Conservation (phyloP, 495 filamentous ascomycete species). For the Penicillium verhagenii region DNA sequence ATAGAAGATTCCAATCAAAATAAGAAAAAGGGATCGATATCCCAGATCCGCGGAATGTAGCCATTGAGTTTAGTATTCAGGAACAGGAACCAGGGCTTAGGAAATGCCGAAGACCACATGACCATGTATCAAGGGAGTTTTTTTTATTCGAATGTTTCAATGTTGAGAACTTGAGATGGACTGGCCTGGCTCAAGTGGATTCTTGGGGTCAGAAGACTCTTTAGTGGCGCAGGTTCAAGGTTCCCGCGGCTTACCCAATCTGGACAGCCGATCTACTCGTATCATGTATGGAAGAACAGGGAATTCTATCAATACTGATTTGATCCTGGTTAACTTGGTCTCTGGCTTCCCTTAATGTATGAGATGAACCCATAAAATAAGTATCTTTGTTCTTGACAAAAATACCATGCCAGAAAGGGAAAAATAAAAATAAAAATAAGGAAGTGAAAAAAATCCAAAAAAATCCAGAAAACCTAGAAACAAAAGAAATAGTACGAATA, state of each 20-base stretch:
- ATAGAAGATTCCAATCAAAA: background rate
- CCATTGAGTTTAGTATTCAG: slow-evolving; percentile 5
- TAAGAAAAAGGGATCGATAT: background rate
- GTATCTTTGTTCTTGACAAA: too few relatives aligned
- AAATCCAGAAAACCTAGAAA: background rate
- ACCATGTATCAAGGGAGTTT: background rate
- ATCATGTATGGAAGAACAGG: too few relatives aligned
- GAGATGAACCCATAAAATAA: too few relatives aligned
- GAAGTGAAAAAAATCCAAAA: too few relatives aligned
- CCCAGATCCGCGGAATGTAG: background rate
- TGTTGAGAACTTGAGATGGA: background rate
- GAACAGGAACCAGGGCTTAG: slow-evolving; percentile 1
- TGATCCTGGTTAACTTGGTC: too few relatives aligned
- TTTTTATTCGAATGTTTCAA: too few relatives aligned
- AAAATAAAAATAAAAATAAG: too few relatives aligned
- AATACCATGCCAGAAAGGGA: too few relatives aligned
- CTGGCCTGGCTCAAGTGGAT: background rate
- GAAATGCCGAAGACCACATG: slow-evolving; percentile 4
- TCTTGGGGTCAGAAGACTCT: background rate
- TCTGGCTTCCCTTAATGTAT: too few relatives aligned
- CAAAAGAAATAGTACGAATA: background rate
- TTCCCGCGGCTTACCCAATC: slow-evolving; percentile 26
- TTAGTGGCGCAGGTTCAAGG: slow-evolving; percentile 1
- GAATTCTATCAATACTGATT: too few relatives aligned
- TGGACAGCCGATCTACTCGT: slow-evolving; percentile 21